A percentile compares a stretch with the other conserved stretches of the same genome.
Evolutionary conservation across 1,284 basidiomycete genomes (phyloP).

Genomic region (Tilletia indica): DNA sequence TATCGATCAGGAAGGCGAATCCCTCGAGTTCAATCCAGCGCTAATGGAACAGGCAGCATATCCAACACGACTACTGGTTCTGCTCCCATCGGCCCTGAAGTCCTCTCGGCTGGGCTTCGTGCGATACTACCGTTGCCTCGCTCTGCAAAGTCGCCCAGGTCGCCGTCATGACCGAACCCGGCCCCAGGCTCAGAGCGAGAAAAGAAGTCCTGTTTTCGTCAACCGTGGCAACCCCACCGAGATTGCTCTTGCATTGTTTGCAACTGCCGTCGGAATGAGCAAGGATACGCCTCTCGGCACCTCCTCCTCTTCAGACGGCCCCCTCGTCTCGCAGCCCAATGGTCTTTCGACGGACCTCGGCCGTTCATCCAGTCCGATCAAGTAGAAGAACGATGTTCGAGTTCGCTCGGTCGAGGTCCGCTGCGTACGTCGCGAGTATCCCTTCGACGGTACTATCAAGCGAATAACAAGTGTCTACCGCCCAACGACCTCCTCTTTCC

Average conservation of each 20-base stretch:
- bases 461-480: constrained; percentile 47
- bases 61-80: background rate
- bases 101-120: too few species aligned
- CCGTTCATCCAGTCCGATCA: constrained; percentile 2
- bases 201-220: constrained; percentile 34
- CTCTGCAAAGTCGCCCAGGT: constrained; percentile 49
- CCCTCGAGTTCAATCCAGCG: background rate
- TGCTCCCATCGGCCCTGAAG: background rate
- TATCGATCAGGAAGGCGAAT: background rate
- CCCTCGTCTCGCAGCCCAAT: too few species aligned
- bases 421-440: constrained; percentile 39
- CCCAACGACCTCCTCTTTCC: constrained; percentile 14
- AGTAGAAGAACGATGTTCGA: constrained; percentile 5
- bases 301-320: background rate
- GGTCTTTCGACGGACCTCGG: background rate
- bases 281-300: constrained; percentile 9
- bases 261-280: constrained; percentile 31
- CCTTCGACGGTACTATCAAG: constrained; percentile 53
- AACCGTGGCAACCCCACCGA: constrained; percentile 49
- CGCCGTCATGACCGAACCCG: constrained; percentile 21
- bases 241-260: constrained; percentile 44
- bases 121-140: constrained; percentile 37
- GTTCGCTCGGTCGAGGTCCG: constrained; percentile 29
- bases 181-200: constrained; percentile 21
- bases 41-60: background rate